Conservation (phyloP, 2,329 filamentous ascomycete genomes). For the Didymella keratinophila region DNA sequence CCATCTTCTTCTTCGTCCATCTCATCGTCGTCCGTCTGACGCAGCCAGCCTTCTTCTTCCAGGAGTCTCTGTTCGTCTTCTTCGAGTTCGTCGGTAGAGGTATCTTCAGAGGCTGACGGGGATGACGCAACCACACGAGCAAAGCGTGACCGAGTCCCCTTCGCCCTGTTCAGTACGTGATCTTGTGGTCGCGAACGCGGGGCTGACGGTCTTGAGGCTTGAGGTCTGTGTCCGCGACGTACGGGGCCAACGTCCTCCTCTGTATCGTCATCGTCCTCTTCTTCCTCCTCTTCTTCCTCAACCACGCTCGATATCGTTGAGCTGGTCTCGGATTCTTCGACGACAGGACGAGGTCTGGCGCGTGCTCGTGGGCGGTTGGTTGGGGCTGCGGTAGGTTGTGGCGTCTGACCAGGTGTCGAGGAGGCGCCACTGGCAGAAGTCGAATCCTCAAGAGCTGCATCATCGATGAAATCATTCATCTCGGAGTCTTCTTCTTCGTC, state of each 20-base stretch:
- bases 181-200: conserved; percentile 38
- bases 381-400: conserved; percentile 35
- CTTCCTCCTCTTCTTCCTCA: conserved; percentile 37
- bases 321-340: conserved; percentile 49
- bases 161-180: conserved; percentile 44
- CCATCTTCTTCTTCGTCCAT: conserved; percentile 49
- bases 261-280: conserved; percentile 45
- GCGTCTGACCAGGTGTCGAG: conserved; percentile 43
- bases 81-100: conserved; percentile 49
- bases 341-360: conserved; percentile 45
- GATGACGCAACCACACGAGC: conserved; percentile 35
- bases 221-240: conserved; percentile 43
- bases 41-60: conserved; percentile 48
- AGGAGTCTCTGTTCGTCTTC: conserved; percentile 50
- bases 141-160: conserved; percentile 40
- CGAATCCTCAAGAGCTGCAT: conserved; percentile 37
- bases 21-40: conserved; percentile 51
- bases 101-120: conserved; percentile 48
- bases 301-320: conserved; percentile 47
- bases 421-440: conserved; percentile 37
- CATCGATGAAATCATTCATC: conserved; percentile 54
- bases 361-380: conserved; percentile 31
- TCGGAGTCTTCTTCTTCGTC: conserved; percentile 52
- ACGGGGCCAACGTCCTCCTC: conserved; percentile 50
- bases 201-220: conserved; percentile 34